Base-by-base conservation (phyloP, 2,329 filamentous ascomycete species). In the Epichloe gansuensis region DNA sequence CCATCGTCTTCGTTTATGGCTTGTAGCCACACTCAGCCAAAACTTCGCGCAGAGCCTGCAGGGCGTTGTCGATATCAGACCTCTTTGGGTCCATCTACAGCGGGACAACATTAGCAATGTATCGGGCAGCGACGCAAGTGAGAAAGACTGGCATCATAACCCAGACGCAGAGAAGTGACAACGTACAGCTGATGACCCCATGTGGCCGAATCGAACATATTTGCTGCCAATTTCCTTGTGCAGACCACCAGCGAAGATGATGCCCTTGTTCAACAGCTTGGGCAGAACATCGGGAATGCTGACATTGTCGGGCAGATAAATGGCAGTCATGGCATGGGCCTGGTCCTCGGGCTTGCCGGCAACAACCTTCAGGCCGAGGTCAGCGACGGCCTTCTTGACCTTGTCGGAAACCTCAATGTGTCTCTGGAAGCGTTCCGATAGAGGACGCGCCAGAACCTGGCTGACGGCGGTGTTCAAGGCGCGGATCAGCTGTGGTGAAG, bases 281-380 rank as follows among this genome's bases (percentile, higher is more conserved):
- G 93, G 90, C 50, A 98, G 76, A 36, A 98, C 75, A 58, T 95
- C 87, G 2, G 89, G 78, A 34, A 86, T 84, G 60, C 84, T 82
- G 50, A 97, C 73, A 41, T 78, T 84, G 55, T 97, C 88, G 2
- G 93, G 93, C 51, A 98, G 78, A 70, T 93, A 96, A 59, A 98
- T 93, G 53, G 93, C 91, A 3, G 93, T 98, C 93, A 98, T 98
- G 62, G 87, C 89, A 68, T 95, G 91, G 42, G 93, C 89, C 72
- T 97, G 91, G 69, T 95, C 86, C 62, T 91, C 89, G 0, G 87
- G 85, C 67, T 91, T 87, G 38, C 79, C 70, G 23, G 93, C 90
- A 39, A 98, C 77, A 66, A 96, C 87, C 72, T 89, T 86, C 54
- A 98, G 76, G 4, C 93, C 93, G 38, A 97, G 75, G 49, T 86